Conservation (phyloP, 2,329 filamentous ascomycete genomes). For the Sarocladiaceae sp. region DNA sequence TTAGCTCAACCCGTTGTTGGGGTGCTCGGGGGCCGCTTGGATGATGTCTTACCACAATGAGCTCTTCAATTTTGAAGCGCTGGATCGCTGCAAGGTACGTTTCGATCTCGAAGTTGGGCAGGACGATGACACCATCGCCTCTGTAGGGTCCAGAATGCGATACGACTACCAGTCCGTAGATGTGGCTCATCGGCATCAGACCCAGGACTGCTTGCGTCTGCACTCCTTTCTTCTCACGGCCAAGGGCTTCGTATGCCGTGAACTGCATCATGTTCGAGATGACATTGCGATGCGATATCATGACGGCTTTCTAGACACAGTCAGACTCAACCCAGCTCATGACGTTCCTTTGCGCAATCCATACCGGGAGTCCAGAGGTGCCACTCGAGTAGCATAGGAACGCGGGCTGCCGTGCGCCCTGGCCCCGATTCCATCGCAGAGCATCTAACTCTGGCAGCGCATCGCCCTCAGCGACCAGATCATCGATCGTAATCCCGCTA, state of each 20-base stretch:
- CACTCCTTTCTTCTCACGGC: constrained; percentile 28
- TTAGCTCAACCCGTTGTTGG: too few species aligned
- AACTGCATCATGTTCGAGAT: constrained; percentile 70
- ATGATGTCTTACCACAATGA: constrained; percentile 42
- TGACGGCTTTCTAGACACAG: constrained; percentile 80
- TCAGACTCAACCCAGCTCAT: too few species aligned
- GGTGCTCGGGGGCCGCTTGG: too few species aligned
- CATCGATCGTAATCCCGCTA: too few species aligned
- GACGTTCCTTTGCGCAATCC: background rate
- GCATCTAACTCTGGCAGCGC: constrained; percentile 41
- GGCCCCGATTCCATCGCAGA: constrained; percentile 49
- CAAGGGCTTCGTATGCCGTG: constrained; percentile 32
- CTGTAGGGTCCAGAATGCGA: constrained; percentile 59
- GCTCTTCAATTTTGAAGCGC: constrained; percentile 57
- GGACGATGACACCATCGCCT: constrained; percentile 65
- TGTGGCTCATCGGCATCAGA: constrained; percentile 72
- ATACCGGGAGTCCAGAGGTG: constrained; percentile 62
- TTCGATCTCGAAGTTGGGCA: constrained; percentile 70
- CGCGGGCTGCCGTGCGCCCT: constrained; percentile 55
- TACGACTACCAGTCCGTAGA: constrained; percentile 70
- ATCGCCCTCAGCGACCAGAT: constrained; percentile 53
- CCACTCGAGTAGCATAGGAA: constrained; percentile 70
- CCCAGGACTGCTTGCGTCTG: constrained; percentile 49
- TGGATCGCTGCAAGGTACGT: constrained; percentile 58
- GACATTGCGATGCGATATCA: constrained; percentile 73